These are phyloP conservation scores for Ciborinia camelliae DNA, from an alignment of 2,329 filamentous ascomycete genomes.

Conservation along the genomic window DNA sequence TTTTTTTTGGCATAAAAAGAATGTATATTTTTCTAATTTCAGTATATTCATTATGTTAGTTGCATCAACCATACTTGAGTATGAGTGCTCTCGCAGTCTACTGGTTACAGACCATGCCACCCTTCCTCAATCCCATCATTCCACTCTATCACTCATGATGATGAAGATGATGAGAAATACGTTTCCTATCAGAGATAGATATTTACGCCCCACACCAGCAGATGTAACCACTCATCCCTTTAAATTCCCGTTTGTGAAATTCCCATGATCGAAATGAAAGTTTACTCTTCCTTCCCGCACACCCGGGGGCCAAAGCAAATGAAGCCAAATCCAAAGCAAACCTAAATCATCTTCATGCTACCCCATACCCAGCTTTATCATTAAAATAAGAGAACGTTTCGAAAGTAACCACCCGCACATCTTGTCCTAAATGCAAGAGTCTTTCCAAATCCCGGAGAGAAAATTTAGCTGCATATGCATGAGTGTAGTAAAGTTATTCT, in stretches of 20 bases:
- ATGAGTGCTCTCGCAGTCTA: slow-evolving; percentile 19
- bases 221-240: slow-evolving; percentile 16
- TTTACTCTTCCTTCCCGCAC: slow-evolving; percentile 17
- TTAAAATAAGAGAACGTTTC: slow-evolving; percentile 21
- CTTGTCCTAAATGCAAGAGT: slow-evolving; percentile 21
- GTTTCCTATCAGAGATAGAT: slow-evolving; percentile 11
- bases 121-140: slow-evolving; percentile 1
- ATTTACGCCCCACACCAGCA: slow-evolving; percentile 17
- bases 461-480: slow-evolving; percentile 27
- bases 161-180: slow-evolving; percentile 10
- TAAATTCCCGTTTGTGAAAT: slow-evolving; percentile 9
- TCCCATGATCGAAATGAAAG: slow-evolving; percentile 20
- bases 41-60: slow-evolving; percentile 24
- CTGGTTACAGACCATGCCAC: slow-evolving; percentile 20
- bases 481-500: slow-evolving; percentile 16
- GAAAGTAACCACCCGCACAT: slow-evolving; percentile 13
- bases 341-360: slow-evolving; percentile 19
- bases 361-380: slow-evolving; percentile 20
- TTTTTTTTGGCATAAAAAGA: slow-evolving; percentile 4
- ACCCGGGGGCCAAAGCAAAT: slow-evolving; percentile 17
- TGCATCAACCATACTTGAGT: slow-evolving; percentile 18
- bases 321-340: slow-evolving; percentile 20
- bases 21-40: slow-evolving; percentile 19
- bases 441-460: slow-evolving; percentile 22
- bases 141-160: neutral